These are phyloP conservation scores for Aspergillus fructus DNA, from an alignment of 2,329 filamentous ascomycete genomes.

Conservation along the genomic window DNA sequence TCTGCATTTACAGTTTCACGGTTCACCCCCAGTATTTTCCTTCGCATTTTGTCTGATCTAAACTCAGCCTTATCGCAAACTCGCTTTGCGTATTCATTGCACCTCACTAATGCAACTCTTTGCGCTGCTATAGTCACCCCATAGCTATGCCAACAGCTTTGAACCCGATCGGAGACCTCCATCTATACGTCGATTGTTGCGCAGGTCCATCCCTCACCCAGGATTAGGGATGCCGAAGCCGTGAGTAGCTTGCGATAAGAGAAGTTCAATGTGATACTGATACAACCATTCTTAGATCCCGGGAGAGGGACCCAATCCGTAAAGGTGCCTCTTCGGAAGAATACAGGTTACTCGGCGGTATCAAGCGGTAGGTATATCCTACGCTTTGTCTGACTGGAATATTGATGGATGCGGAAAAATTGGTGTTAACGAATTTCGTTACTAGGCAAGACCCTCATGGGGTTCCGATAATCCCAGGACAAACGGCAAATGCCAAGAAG, in stretches of 20 bases:
- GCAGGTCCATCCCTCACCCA: conserved; percentile 17
- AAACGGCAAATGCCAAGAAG: conserved; percentile 22
- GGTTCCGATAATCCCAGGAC: conserved; percentile 30
- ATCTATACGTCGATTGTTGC: conserved; percentile 21
- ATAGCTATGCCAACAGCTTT: conserved; percentile 21
- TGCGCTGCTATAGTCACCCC: conserved; percentile 3
- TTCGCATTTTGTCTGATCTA: not conserved
- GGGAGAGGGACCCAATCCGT: conserved; percentile 15
- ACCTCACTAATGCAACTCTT: not conserved
- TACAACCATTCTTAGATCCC: conserved; percentile 12
- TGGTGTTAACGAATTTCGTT: not conserved
- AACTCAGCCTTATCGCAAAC: not conserved
- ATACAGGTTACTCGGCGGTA: conserved; percentile 22
- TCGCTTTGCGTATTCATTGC: not conserved
- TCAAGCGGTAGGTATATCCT: conserved; percentile 15
- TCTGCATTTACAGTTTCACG: not conserved
- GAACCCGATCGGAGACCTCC: conserved; percentile 9
- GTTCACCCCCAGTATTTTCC: not conserved
- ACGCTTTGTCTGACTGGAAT: not conserved
- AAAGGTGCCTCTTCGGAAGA: conserved; percentile 18
- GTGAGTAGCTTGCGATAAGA: conserved; percentile 18
- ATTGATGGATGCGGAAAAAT: not conserved
- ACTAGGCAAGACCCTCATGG: conserved; percentile 17
- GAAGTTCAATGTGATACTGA: conserved; percentile 12
- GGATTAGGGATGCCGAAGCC: conserved; percentile 23